Percentiles rank a stretch among this genome's conserved stretches.
Evolutionary conservation across 2,329 filamentous ascomycete genomes (phyloP).

Genomic region (Rhynchosporium agropyri): DNA sequence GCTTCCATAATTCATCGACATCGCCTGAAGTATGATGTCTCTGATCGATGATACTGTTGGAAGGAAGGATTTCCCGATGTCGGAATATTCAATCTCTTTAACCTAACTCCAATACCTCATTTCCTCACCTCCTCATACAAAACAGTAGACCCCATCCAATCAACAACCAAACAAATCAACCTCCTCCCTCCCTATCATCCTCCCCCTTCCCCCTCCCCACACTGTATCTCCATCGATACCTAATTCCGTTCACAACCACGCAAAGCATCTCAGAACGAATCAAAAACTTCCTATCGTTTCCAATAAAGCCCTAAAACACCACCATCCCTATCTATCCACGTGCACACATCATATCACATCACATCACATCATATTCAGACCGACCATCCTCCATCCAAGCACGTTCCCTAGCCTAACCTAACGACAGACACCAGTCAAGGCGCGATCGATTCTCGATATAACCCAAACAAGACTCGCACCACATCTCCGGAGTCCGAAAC

Average conservation of each 20-base stretch:
- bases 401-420: not conserved
- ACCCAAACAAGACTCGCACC: no score
- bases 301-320: constrained; percentile 47
- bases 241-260: constrained; percentile 3
- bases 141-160: no score
- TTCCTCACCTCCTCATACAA: not conserved
- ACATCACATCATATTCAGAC: constrained; percentile 21
- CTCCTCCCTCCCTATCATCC: not conserved
- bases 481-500: no score
- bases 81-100: not conserved
- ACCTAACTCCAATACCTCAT: not conserved
- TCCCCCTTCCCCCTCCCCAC: no score
- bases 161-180: not conserved
- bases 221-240: no score
- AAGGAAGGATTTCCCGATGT: no score
- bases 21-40: not conserved
- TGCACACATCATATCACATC: not conserved
- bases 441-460: no score
- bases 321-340: constrained; percentile 27
- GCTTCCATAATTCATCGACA: constrained; percentile 13
- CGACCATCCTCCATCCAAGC: not conserved
- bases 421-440: not conserved
- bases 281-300: constrained; percentile 40
- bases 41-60: no score
- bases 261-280: not conserved